Evolutionary conservation across 352 stramenopile species (phyloP), one percentile per base, ranked within the genome.

Genomic region (Phytophthora tentaculata): DNA sequence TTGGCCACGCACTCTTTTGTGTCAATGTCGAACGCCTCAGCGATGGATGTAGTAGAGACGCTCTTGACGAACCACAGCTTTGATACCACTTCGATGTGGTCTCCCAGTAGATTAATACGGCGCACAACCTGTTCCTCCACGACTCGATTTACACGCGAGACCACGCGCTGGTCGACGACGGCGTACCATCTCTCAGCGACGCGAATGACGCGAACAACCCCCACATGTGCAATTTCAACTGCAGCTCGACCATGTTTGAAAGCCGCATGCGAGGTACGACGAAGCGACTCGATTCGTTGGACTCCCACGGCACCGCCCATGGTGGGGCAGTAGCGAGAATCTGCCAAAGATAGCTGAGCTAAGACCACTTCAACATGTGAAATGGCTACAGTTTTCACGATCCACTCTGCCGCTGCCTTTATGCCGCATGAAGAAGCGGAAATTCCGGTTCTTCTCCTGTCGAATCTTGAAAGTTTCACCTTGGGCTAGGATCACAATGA

Each of bases 51-150:
- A 22, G 65, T 91, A 17, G 79, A 89, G 37, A 92, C 83, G 65
- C 75, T 74, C 56, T 88, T 86, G 50, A 91, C 80, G 26, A 90
- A 89, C 58, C 77, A 75, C 1, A 82, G 26, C 70, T 92, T 92
- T 4, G 80, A 89, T 19, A 50, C 59, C 41, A 86, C 79, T 41
- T 92, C 82, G 2, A 81, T 74, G 23, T 86, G 71, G 49, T 89
- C 70, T 7, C 65, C 71, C 10, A 89, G 55, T 1, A 80, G 67
- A 13, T 75, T 66, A 20, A 88, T 62, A 20, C 69, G 73, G 3
- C 67, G 69, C 9, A 92, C 39, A 22, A 90, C 71, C 50, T 89
- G 69, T 28, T 78, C 53, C 65, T 91, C 81, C 22, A 92, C 83
- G 0, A 76, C 56, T 9, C 58, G 74, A 16, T 89, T 72, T 20